These are phyloP conservation scores for Boletus pseudopeckii DNA, from an alignment of 768 basidiomycete genomes.

Conservation along the genomic window DNA sequence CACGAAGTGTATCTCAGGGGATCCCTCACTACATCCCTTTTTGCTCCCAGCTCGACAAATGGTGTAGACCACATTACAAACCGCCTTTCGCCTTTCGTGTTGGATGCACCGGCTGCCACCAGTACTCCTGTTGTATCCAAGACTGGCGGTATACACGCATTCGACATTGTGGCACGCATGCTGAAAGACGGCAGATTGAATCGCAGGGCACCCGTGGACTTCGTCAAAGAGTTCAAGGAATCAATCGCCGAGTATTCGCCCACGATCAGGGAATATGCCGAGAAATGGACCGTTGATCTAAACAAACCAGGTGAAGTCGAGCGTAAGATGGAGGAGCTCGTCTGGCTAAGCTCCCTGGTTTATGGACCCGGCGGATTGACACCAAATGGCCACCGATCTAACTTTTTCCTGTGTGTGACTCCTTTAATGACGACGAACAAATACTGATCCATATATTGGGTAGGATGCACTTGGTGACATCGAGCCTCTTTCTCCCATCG, in stretches of 20 bases:
- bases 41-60: background rate
- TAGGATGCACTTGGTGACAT: slow-evolving; percentile 32
- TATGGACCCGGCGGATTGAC: slow-evolving; percentile 58
- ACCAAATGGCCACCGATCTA: slow-evolving; percentile 39
- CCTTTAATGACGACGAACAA: background rate
- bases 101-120: background rate
- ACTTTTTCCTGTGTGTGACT: slow-evolving; percentile 50
- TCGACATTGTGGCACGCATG: slow-evolving; percentile 53
- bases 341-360: slow-evolving; percentile 52
- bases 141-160: slow-evolving; percentile 28
- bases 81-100: slow-evolving; percentile 3
- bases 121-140: background rate
- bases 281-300: slow-evolving; percentile 42
- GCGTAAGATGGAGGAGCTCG: slow-evolving; percentile 61
- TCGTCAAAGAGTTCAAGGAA: slow-evolving; percentile 17
- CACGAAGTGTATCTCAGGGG: slow-evolving; percentile 37
- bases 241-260: background rate
- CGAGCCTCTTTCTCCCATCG: slow-evolving; percentile 28
- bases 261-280: slow-evolving; percentile 21
- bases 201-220: slow-evolving; percentile 7
- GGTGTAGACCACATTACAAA: background rate
- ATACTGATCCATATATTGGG: background rate
- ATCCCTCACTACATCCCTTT: slow-evolving; percentile 15
- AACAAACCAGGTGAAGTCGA: slow-evolving; percentile 37
- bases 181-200: slow-evolving; percentile 42